Evolutionary conservation across 192 early-diverging fungal species (phyloP), one percentile per base, ranked within the genome.

Genomic region (Coemansia sp.): DNA sequence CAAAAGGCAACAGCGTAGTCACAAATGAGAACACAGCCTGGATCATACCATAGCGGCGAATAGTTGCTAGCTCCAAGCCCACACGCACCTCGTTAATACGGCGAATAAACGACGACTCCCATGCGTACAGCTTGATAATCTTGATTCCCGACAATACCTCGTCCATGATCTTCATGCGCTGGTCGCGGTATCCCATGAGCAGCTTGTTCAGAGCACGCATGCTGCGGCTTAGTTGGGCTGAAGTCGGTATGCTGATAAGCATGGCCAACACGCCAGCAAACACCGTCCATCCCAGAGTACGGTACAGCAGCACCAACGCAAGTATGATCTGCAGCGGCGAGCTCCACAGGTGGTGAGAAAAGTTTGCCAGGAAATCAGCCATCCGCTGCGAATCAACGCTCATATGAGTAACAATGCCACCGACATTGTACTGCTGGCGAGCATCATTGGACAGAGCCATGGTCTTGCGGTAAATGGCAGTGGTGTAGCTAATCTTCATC

Each of bases 381-480:
- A 95, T 41, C 14, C 82, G 74, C 62, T 88, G 82, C 12, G 87
- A 78, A 65, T 91, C 89, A 10, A 88, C 84, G 56, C 83, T 85
- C 87, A 91, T 89, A 44, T 85, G 63, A 26, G 85, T 85, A 26
- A 86, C 83, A 41, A 92, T 89, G 42, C 90, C 88, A 19, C 91
- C 90, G 15, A 90, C 83, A 31, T 91, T 95, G 42, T 86, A 91
- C n/a, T 77, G 70, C 60, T 94, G 91, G 5, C 94, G 84, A 47
- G 87, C 81, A 18, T 83, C 79, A 67, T 90, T 94, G 38, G 91
- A 92, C 9, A 99, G 82, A 9, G 77, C 57, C 48, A 99, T 72
- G 6, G 93, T 83, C 57, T 97, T 99, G 59, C 84, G 83, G 68
- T 96, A 98, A 43, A 98, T 89, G 18, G 92, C 87, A 0, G 96